These are phyloP conservation scores for Beauveria varroae DNA, from an alignment of 2,329 filamentous ascomycete genomes.

Conservation along the genomic window DNA sequence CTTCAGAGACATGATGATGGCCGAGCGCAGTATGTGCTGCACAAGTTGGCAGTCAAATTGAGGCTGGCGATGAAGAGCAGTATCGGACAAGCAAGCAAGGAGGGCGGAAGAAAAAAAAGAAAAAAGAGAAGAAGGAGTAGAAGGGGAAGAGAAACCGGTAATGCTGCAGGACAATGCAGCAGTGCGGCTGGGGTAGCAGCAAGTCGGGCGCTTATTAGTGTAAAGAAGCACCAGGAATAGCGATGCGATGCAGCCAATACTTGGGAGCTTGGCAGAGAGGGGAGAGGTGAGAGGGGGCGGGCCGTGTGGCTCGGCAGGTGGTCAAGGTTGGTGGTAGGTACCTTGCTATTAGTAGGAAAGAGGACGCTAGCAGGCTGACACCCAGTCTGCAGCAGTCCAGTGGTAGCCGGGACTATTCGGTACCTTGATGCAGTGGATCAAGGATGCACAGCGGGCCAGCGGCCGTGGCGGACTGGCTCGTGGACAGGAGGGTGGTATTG, in stretches of 20 bases:
- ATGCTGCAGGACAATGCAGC: constrained; percentile 7
- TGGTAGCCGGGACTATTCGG: no score
- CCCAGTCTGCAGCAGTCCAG: no score
- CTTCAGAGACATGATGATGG: constrained; percentile 50
- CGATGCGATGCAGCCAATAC: constrained; percentile 7
- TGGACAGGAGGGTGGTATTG: not conserved
- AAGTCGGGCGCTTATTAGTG: constrained; percentile 9
- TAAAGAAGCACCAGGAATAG: constrained; percentile 1
- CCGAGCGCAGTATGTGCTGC: constrained; percentile 13
- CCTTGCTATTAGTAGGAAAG: no score
- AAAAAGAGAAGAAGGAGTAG: not conserved
- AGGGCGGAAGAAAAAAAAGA: not conserved
- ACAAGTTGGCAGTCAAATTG: not conserved
- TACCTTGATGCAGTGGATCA: no score
- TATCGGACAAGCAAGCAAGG: not conserved
- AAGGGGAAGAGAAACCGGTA: not conserved
- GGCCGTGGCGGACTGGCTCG: not conserved
- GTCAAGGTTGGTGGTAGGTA: no score
- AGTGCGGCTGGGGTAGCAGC: constrained; percentile 11
- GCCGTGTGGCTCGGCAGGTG: not conserved
- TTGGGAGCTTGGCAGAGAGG: constrained; percentile 1
- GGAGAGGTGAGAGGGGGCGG: constrained; percentile 2
- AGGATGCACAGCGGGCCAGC: not conserved
- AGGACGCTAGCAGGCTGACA: no score
- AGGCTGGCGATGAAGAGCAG: not conserved